Evolutionary conservation across 2,329 filamentous ascomycete genomes (phyloP), one percentile per base, ranked within the genome.

Genomic region (Paecilomyces niveus): DNA sequence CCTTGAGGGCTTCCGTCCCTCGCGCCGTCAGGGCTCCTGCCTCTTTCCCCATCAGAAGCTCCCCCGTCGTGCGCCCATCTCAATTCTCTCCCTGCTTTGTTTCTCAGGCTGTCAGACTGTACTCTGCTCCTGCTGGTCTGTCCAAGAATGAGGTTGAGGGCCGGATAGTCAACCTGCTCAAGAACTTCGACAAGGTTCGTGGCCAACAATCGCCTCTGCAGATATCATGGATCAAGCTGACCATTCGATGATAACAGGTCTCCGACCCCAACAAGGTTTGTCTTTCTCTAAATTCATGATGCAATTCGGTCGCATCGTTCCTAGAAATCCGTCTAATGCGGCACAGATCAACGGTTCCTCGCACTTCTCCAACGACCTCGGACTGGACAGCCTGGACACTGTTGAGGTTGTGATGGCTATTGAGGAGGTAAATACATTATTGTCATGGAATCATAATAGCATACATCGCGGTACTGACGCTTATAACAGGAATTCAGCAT

Each of bases 401-500:
- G 94, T 99, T 64, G 94, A 99, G 84, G 94, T 99, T 67, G 94
- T 99, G 70, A 99, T 99, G 94, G 94, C 94, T 66, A 97, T 99
- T 79, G 94, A 99, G 85, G 94, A 99, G 87, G 89, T 92, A 79
- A 64, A 68, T 58, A 53, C 49, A 29, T 1, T 51, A 56, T 63
- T 59, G 61, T 35, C 58, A 63, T 56, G 61, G 54, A 32, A 58
- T 58, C 61, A 13, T 32, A 24, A 45, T 49, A 55, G 53, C 54
- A 58, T 58, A 62, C 57, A 60, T 64, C 35, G 55, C 59, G 60
- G 52, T 57, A 24, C 18, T 52, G 21, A 24, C 22, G 10, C 58
- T 15, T 53, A 24, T 56, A 61, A 69, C 68, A 87, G 85, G 86
- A 89, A 72, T 89, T 89, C 79, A 88, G 91, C 88, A 94, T 97